Percentiles rank a stretch among this genome's conserved stretches.
Conservation (phyloP, 1,139 yeast species). For the Candida tropicalis region DNA sequence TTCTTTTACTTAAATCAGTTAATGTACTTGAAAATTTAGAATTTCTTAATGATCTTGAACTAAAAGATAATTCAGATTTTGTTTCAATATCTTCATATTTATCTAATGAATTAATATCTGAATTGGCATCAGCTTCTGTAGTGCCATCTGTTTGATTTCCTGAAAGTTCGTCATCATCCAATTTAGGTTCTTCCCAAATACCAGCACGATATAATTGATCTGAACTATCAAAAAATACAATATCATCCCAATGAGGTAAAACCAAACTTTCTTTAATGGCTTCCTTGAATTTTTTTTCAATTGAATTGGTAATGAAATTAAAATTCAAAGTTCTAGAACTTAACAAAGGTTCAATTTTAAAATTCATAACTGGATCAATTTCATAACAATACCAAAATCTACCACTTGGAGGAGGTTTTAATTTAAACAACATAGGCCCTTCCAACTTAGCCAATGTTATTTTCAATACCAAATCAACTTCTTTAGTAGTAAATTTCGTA, state of each 20-base stretch:
- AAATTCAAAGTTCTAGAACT: conserved; percentile 81
- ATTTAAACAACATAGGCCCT: conserved; percentile 69
- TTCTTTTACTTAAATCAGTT: conserved; percentile 37
- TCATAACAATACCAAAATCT: conserved; percentile 91
- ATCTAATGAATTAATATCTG: conserved; percentile 6
- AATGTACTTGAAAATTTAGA: conserved; percentile 28
- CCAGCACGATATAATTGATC: conserved; percentile 86
- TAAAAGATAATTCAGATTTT: conserved; percentile 12
- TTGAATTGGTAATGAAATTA: conserved; percentile 74
- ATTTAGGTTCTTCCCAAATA: conserved; percentile 62
- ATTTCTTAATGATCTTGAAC: conserved; percentile 15
- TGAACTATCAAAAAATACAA: conserved; percentile 66
- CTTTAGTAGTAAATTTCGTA: conserved; percentile 72
- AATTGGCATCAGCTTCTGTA: conserved; percentile 7
- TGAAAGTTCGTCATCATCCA: conserved; percentile 7
- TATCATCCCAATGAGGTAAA: conserved; percentile 85
- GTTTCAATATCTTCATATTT: conserved; percentile 13
- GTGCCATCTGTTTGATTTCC: conserved; percentile 11
- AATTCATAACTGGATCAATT: conserved; percentile 70
- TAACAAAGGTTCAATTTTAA: conserved; percentile 84
- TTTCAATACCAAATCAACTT: conserved; percentile 74
- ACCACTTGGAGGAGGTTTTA: conserved; percentile 90
- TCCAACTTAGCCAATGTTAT: conserved; percentile 67
- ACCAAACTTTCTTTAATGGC: conserved; percentile 81
- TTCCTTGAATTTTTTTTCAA: conserved; percentile 78